Conservation (phyloP, 1,139 yeast genomes). For the Lodderomyces jiufengensis region DNA sequence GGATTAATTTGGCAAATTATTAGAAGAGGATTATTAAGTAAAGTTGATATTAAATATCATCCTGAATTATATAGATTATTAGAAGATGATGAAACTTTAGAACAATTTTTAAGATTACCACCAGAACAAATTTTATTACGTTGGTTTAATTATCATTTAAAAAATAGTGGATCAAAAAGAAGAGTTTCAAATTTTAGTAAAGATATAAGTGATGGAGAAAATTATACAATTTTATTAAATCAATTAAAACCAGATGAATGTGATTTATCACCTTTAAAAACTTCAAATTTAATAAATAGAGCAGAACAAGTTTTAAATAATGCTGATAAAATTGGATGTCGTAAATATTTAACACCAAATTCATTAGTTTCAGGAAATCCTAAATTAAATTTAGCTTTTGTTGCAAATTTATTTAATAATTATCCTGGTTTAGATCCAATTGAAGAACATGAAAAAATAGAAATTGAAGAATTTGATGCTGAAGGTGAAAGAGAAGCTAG, state of each 20-base stretch:
- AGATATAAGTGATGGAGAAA: slow-evolving; percentile 93
- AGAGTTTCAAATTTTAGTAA: slow-evolving; percentile 80
- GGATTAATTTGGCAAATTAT: slow-evolving; percentile 99
- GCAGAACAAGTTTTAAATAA: slow-evolving; percentile 83
- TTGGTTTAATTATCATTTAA: slow-evolving; percentile 96
- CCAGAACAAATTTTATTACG: slow-evolving; percentile 96
- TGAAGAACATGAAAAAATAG: slow-evolving; percentile 85
- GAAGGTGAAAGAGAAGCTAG: slow-evolving; percentile 99
- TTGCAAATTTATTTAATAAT: slow-evolving; percentile 93
- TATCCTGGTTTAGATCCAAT: slow-evolving; percentile 96
- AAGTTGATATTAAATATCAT: slow-evolving; percentile 92
- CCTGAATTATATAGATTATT: slow-evolving; percentile 93
- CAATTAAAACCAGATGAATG: slow-evolving; percentile 86
- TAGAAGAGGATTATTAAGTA: slow-evolving; percentile 88
- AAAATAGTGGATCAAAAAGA: slow-evolving; percentile 89
- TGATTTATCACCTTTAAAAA: slow-evolving; percentile 76
- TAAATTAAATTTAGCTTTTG: slow-evolving; percentile 91
- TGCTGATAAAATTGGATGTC: slow-evolving; percentile 88
- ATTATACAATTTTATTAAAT: slow-evolving; percentile 82
- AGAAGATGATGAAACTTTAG: slow-evolving; percentile 96
- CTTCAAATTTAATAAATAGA: slow-evolving; percentile 65
- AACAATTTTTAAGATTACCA: slow-evolving; percentile 91
- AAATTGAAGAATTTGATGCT: slow-evolving; percentile 94
- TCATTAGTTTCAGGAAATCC: slow-evolving; percentile 96
- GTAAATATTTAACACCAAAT: slow-evolving; percentile 92